Evolutionary conservation across 2,329 filamentous ascomycete genomes (phyloP).

Genomic region (Cercospora sojina): DNA sequence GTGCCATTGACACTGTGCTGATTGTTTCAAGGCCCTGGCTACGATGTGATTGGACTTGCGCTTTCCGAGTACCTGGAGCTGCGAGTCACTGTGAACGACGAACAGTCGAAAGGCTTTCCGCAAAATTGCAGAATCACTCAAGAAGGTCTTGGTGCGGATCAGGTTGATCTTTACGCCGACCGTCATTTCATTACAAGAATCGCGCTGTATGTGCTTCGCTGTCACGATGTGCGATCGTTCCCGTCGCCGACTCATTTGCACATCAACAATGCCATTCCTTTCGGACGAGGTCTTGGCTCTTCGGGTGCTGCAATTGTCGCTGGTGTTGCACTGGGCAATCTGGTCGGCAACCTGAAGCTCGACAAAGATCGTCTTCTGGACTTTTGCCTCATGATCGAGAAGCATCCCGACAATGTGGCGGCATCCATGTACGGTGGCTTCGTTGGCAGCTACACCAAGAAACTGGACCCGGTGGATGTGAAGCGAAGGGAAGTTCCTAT

Average conservation of each 20-base stretch:
- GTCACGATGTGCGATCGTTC: conserved; percentile 82
- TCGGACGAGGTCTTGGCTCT: conserved; percentile 89
- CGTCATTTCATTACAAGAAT: conserved; percentile 91
- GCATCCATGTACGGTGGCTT: conserved; percentile 95
- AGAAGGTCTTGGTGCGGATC: conserved; percentile 74
- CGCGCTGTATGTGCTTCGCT: conserved; percentile 90
- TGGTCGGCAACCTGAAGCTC: conserved; percentile 76
- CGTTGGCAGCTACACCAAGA: conserved; percentile 93
- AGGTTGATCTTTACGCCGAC: conserved; percentile 80
- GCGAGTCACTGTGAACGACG: conserved; percentile 70
- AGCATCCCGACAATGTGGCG: conserved; percentile 91
- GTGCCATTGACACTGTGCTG: background rate
- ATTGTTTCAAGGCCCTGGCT: conserved; percentile 66
- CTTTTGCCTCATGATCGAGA: conserved; percentile 94
- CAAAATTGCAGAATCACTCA: conserved; percentile 90
- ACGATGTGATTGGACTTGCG: conserved; percentile 95
- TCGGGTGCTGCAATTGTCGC: conserved; percentile 94
- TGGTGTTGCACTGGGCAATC: conserved; percentile 88
- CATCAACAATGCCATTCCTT: conserved; percentile 91
- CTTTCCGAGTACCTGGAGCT: conserved; percentile 93
- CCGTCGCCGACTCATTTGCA: conserved; percentile 85
- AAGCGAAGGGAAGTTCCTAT: conserved; percentile 90
- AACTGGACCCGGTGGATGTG: conserved; percentile 82
- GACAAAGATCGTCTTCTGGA: conserved; percentile 83
- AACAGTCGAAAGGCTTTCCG: conserved; percentile 55